These are phyloP conservation scores for Lactarius hatsudake DNA, from an alignment of 768 basidiomycete species.

Conservation along the genomic window DNA sequence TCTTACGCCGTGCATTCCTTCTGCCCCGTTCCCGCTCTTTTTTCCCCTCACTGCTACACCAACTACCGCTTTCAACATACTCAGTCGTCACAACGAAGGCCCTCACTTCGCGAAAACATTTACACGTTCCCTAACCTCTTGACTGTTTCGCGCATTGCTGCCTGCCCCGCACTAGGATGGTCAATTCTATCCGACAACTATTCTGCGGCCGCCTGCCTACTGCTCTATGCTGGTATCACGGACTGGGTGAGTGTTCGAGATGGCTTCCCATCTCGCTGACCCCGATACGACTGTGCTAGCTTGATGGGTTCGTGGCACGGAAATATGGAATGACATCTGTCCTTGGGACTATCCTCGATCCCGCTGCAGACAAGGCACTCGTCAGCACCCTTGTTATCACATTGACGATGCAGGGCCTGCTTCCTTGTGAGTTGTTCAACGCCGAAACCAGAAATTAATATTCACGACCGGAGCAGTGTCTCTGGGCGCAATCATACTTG, in stretches of 20 bases:
- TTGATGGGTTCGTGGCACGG: conserved; percentile 89
- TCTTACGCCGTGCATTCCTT: conserved; percentile 9
- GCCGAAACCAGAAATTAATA: neutral
- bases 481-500: conserved; percentile 81
- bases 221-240: conserved; percentile 89
- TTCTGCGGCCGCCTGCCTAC: conserved; percentile 71
- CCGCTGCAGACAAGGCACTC: conserved; percentile 92
- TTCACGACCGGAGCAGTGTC: conserved; percentile 54
- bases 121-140: conserved; percentile 93
- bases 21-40: conserved; percentile 8
- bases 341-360: conserved; percentile 94
- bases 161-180: conserved; percentile 93
- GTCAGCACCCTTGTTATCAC: conserved; percentile 93
- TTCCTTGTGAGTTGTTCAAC: conserved; percentile 60
- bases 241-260: conserved; percentile 59
- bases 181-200: conserved; percentile 82
- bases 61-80: conserved; percentile 19
- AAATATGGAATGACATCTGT: conserved; percentile 84
- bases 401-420: conserved; percentile 74
- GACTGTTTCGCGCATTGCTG: conserved; percentile 80
- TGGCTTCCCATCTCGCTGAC: neutral
- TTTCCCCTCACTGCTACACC: neutral
- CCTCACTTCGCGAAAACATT: conserved; percentile 70
- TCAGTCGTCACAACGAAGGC: conserved; percentile 17
- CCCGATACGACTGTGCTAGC: conserved; percentile 44